Base-by-base conservation (phyloP, 148 eudicot genomes). In the Limonium bicolor region DNA sequence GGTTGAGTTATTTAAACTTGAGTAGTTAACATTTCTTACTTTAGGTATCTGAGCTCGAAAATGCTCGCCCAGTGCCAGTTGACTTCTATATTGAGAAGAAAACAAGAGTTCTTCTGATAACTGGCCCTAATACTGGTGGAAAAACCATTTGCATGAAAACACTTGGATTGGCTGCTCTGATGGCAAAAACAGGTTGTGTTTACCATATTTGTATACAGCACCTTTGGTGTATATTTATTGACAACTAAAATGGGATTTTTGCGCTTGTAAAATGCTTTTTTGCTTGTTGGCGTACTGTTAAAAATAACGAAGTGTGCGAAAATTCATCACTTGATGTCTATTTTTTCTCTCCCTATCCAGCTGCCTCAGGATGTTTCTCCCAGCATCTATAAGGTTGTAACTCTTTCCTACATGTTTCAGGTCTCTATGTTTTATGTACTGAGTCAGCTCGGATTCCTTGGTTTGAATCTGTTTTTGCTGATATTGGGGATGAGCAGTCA, bases 121-220 rank as follows among this genome's bases (percentile, higher is more conserved):
- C 93, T 58, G 97, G 97, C 65, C 95, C 97, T 35, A 84, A 90
- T 53, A 85, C 95, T 16, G 95, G 97, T 40, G 97, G 97, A 45
- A 90, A 90, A 78, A 90, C 95, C 52, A 77, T 90, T 59, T 73
- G 76, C 64, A 67, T 90, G 64, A 90, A 90, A 70, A 69, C 97
- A 20, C 68, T 90, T 56, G 97, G 93, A 30, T 62, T 90, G 68
- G 95, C 95, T 59, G 86, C 86, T 50, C 68, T 90, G 82, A 90
- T 90, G 97, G 87, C 97, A 61, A 90, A 84, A 73, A 79, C 97
- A 75, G 97, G 97, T 85, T 27, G 47, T 15, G 20, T 5, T 36
- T 3, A 52, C n/a, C 36, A 28, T 26, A 27, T 51, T n/a, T 33
- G 9, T 52, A 8, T 22, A 23, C 24, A 25, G 31, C 21, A 14